Conservation (phyloP, 805 yeast species). For the Candida maris region DNA sequence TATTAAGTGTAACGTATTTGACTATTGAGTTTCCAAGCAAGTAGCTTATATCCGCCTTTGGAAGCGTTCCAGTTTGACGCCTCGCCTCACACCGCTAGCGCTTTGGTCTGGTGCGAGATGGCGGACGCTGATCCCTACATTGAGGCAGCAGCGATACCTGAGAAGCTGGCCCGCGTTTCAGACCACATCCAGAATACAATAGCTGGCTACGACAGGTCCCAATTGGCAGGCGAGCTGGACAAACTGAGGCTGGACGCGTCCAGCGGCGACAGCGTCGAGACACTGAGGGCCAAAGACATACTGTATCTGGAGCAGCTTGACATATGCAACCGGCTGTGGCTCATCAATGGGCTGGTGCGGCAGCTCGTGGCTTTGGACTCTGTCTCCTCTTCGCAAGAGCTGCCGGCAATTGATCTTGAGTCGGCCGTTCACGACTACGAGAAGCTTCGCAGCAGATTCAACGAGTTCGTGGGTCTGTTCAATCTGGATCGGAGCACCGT, state of each 20-base stretch:
- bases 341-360: conserved; percentile 27
- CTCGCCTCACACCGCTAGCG: no score
- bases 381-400: conserved; percentile 10
- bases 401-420: conserved; percentile 13
- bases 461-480: conserved; percentile 4
- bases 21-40: no score
- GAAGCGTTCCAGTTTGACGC: no score
- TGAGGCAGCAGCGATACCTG: conserved; percentile 30
- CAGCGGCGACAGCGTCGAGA: background rate
- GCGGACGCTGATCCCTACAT: background rate
- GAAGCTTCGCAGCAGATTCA: conserved; percentile 11
- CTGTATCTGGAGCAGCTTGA: conserved; percentile 26
- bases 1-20: no score
- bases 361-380: conserved; percentile 19
- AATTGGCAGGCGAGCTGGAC: conserved; percentile 11
- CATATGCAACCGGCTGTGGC: conserved; percentile 30
- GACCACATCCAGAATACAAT: conserved; percentile 1
- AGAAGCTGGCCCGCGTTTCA: conserved; percentile 16
- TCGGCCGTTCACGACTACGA: conserved; percentile 9
- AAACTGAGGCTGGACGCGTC: background rate
- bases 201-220: conserved; percentile 10
- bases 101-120: no score
- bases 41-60: no score
- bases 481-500: conserved; percentile 11
- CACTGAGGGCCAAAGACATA: conserved; percentile 9